Percentiles rank a stretch among this genome's conserved stretches.
Conservation (phyloP, 106 monocot genomes). For the Allium cepa region DNA sequence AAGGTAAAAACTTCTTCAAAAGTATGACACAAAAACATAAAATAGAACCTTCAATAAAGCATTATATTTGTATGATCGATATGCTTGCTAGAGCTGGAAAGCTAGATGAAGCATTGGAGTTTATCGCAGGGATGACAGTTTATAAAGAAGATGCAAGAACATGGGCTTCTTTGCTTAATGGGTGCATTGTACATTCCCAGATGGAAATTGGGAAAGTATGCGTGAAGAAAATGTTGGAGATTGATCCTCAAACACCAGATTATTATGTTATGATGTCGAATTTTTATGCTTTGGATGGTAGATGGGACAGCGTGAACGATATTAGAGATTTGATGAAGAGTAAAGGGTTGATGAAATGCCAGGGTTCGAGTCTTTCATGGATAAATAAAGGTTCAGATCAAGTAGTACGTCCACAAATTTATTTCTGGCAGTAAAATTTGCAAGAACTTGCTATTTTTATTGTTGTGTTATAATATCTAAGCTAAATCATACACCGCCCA, state of each 20-base stretch:
- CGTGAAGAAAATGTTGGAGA: slow-evolving; percentile 33
- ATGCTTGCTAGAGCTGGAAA: slow-evolving; percentile 47
- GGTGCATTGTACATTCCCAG: slow-evolving; percentile 45
- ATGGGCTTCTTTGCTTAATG: slow-evolving; percentile 52
- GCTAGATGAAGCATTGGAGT: slow-evolving; percentile 57
- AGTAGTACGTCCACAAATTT: neutral
- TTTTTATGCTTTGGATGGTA: slow-evolving; percentile 51
- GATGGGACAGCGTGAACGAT: slow-evolving; percentile 31
- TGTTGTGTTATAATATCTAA: too few relatives aligned
- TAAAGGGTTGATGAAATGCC: slow-evolving; percentile 38
- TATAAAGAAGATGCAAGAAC: slow-evolving; percentile 18
- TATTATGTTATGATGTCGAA: slow-evolving; percentile 59
- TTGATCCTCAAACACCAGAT: slow-evolving; percentile 47
- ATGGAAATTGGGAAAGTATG: slow-evolving; percentile 51
- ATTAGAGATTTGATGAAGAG: slow-evolving; percentile 45
- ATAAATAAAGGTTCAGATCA: neutral
- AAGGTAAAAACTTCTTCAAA: slow-evolving; percentile 39
- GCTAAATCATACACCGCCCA: too few relatives aligned
- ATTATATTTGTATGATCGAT: slow-evolving; percentile 72
- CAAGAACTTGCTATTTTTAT: too few relatives aligned
- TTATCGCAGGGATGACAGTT: slow-evolving; percentile 48
- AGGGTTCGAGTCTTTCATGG: slow-evolving; percentile 37
- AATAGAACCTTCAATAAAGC: slow-evolving; percentile 40
- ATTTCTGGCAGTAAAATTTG: too few relatives aligned
- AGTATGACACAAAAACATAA: slow-evolving; percentile 27